Base-by-base conservation (phyloP, 2,329 filamentous ascomycete species). In the Cercospora sp. region DNA sequence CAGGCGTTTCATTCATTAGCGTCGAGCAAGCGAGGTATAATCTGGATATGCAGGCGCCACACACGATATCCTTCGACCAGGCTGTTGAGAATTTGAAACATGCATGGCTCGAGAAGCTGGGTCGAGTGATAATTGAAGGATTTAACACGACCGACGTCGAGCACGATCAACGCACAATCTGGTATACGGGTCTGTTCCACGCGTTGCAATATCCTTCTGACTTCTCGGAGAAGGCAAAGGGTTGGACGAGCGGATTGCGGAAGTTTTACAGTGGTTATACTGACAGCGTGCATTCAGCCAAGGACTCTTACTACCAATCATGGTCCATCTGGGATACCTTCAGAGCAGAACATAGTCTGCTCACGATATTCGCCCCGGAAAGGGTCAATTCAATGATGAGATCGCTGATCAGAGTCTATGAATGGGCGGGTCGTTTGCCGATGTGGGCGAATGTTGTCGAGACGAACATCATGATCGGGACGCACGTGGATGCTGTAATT, bases 251-350 rank as follows among this genome's bases (percentile, higher is more conserved):
- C 13, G 67, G 61, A 6, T 51, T 66, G 12, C 77, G 79, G 18
- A 76, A 73, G 1, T 83, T 80, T 71, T 84, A 84, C 68, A 82
- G 79, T 40, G 82, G 83, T 13, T 84, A 84, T 63, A 84, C 82
- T 0, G 82, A 84, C 60, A 81, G 77, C 30, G 71, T 83, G 0
- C 81, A 83, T 55, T 74, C 74, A 9, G 75, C 71, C 4, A 77
- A 80, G 33, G 82, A 84, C 55, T 82, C 81, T 0, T 84, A 84
- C 71, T 84, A 84, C 67, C 83, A 84, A 68, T 84, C 81, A 0
- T 84, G 82, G 83, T 83, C 81, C 1, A 83, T 84, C 60, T 84
- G 82, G 83, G 83, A 84, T 63, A 84, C 83, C 0, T 84, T 83
- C 69, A 76, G 83, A 3, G 83, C 82, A 0, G 82, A 84, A 64